Evolutionary conservation across 2,329 filamentous ascomycete genomes (phyloP).

Genomic region (Didymosphaeria variabile): DNA sequence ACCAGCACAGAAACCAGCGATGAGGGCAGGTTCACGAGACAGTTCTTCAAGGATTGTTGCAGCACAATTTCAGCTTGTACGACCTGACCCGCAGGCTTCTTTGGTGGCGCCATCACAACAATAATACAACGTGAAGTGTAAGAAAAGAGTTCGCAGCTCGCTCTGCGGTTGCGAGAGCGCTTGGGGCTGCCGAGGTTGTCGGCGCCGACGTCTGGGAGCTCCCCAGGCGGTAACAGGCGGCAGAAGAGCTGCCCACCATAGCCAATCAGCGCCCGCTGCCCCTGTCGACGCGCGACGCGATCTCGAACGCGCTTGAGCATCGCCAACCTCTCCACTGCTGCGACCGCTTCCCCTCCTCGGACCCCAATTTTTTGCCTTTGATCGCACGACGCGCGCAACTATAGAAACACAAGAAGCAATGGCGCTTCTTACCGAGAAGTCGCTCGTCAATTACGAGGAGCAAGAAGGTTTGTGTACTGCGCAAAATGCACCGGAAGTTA

Average conservation of each 20-base stretch:
- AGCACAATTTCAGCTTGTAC: conserved; percentile 85
- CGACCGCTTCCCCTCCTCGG: conserved; percentile 32
- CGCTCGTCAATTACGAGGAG: conserved; percentile 84
- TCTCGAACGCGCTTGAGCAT: conserved; percentile 30
- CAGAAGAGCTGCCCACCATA: conserved; percentile 23
- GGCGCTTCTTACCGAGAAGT: conserved; percentile 83
- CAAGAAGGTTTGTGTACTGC: conserved; percentile 73
- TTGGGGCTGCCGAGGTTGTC: conserved; percentile 43
- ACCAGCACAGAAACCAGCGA: conserved; percentile 84
- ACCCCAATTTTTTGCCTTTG: conserved; percentile 16
- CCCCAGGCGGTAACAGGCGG: conserved; percentile 33
- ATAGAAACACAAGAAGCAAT: conserved; percentile 60
- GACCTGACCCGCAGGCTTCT: conserved; percentile 58
- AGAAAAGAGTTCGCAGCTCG: neutral
- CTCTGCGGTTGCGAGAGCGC: conserved; percentile 5
- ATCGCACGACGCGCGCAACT: conserved; percentile 13
- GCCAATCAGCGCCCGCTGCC: conserved; percentile 30
- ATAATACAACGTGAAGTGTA: conserved; percentile 17
- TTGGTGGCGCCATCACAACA: conserved; percentile 46
- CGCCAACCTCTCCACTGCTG: conserved; percentile 34
- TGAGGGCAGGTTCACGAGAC: conserved; percentile 89
- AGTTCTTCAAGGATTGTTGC: conserved; percentile 84
- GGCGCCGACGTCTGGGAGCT: conserved; percentile 23
- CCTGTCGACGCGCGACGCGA: conserved; percentile 36
- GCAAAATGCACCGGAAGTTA: conserved; percentile 24